Percentiles rank a stretch among this genome's conserved stretches.
These are phyloP conservation scores for Taphrina confusa DNA, from an alignment of 1,139 yeast genomes.

Conservation along the genomic window DNA sequence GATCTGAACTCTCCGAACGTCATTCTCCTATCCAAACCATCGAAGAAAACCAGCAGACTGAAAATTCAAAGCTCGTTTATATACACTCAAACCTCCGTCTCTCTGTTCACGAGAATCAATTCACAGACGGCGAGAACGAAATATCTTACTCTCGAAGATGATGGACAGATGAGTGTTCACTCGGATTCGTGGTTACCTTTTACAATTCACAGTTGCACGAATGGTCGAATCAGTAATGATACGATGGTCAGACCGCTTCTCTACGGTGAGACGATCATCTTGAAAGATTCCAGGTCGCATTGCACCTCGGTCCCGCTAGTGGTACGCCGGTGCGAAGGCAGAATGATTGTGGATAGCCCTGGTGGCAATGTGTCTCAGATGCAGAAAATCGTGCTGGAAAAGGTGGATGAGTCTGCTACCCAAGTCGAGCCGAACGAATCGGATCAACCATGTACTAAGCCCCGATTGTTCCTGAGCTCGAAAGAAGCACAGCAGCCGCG, in stretches of 20 bases:
- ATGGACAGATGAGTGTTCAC: slow-evolving; percentile 21
- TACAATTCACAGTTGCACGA: slow-evolving; percentile 4
- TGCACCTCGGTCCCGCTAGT: slow-evolving; percentile 25
- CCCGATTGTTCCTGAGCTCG: slow-evolving; percentile 10
- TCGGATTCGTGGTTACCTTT: slow-evolving; percentile 35
- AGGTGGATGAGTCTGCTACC: not conserved
- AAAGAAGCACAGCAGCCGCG: slow-evolving; percentile 5
- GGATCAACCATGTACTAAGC: not conserved
- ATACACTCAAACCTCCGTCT: slow-evolving; percentile 9
- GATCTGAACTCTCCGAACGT: slow-evolving; percentile 24
- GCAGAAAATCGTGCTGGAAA: slow-evolving; percentile 33
- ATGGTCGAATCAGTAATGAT: slow-evolving; percentile 1
- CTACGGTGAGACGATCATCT: slow-evolving; percentile 27
- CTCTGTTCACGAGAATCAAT: slow-evolving; percentile 36
- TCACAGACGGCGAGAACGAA: slow-evolving; percentile 36
- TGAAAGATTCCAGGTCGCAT: slow-evolving; percentile 9
- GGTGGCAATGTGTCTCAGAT: slow-evolving; percentile 32
- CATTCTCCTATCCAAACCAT: slow-evolving; percentile 32
- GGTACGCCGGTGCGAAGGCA: slow-evolving; percentile 35
- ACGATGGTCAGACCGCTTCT: slow-evolving; percentile 13
- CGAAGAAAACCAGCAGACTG: slow-evolving; percentile 29
- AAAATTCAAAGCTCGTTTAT: slow-evolving; percentile 17
- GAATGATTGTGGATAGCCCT: slow-evolving; percentile 22
- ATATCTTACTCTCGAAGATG: slow-evolving; percentile 21
- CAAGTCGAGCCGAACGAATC: not conserved